Percentiles rank a stretch among this genome's conserved stretches.
Evolutionary conservation across 2,329 filamentous ascomycete genomes (phyloP).

Genomic region (Scytalidium lignicola): DNA sequence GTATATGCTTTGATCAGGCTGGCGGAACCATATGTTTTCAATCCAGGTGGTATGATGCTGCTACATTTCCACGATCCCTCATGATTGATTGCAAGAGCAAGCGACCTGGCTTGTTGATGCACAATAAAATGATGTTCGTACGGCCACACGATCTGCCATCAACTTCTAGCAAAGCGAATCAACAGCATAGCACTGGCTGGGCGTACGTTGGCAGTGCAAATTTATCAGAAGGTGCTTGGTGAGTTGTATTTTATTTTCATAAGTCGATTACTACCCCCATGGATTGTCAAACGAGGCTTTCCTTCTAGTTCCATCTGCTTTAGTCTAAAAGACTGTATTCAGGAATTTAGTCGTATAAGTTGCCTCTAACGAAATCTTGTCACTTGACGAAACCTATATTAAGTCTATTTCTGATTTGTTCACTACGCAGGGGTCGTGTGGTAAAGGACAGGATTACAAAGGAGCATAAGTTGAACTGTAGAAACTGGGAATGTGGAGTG

Average conservation of each 20-base stretch:
- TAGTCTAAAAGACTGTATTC: no score
- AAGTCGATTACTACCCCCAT: background rate
- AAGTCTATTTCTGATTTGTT: background rate
- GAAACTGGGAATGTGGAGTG: conserved; percentile 96
- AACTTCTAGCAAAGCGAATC: conserved; percentile 16
- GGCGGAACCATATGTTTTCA: conserved; percentile 83
- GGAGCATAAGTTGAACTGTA: conserved; percentile 69
- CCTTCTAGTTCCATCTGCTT: no score
- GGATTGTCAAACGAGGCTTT: background rate
- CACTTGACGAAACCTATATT: no score
- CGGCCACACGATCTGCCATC: conserved; percentile 18
- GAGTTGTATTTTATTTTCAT: conserved; percentile 29
- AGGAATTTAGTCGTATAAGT: no score
- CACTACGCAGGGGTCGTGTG: conserved; percentile 62
- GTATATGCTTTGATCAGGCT: conserved; percentile 33
- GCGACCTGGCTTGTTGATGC: conserved; percentile 70
- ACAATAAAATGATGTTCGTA: conserved; percentile 72
- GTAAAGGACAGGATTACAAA: conserved; percentile 64
- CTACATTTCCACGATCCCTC: conserved; percentile 65
- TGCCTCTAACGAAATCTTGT: no score
- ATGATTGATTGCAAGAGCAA: conserved; percentile 73
- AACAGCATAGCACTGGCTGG: conserved; percentile 50
- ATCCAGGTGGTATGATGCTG: conserved; percentile 63
- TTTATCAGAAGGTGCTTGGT: conserved; percentile 90
- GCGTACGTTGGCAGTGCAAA: conserved; percentile 89